Evolutionary conservation across 176 grass and related monocot species (phyloP), one percentile per base, ranked within the genome.

Genomic region (Triticum timopheevii): DNA sequence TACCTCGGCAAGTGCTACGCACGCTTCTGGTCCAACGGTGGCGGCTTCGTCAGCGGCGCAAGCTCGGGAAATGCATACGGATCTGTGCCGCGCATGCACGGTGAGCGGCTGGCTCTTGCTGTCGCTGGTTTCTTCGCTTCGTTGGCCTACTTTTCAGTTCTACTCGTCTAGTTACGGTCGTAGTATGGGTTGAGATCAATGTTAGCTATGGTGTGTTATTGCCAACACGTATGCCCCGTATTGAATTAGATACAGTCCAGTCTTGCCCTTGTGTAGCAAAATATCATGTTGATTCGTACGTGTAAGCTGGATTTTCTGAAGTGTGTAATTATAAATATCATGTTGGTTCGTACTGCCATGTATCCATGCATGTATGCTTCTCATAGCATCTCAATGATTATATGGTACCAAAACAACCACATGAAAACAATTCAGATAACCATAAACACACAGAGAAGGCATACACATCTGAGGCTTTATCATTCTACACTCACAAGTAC

Each of bases 1-100:
- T 98, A 98, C 86, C 93, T 98, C 19, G 95, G 95, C 62, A 98
- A 98, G 83, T 98, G 95, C 81, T 98, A 98, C 82, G 89, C 90
- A 0, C 87, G 87, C 42, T 98, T 89, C 83, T 98, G 95, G 95
- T 78, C 85, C 1, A 89, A 92, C 8, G 87, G 84, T 0, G 33
- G 23, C 20, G 80, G 80, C 7, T 88, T 81, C 1, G 65, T 78
- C n/a, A 74, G 76, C 81, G 56, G 69, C 83, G 61, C 73, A 3
- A n/a, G 19, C 23, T 1, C 6, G 2, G 59, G 56, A 31, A 11
- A 34, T 33, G 80, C 8, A 25, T 52, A 58, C 33, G 74, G 68
- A 30, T 75, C 44, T 39, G 58, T 11, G 25, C 61, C 17, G 16
- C 9, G 17, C 79, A 4, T 76, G 83, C 30, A 78, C 42, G 49